Evolutionary conservation across 371 early-diverging fungal species (phyloP), one percentile per base, ranked within the genome.

Genomic region (Dinochytrium kinnereticum): DNA sequence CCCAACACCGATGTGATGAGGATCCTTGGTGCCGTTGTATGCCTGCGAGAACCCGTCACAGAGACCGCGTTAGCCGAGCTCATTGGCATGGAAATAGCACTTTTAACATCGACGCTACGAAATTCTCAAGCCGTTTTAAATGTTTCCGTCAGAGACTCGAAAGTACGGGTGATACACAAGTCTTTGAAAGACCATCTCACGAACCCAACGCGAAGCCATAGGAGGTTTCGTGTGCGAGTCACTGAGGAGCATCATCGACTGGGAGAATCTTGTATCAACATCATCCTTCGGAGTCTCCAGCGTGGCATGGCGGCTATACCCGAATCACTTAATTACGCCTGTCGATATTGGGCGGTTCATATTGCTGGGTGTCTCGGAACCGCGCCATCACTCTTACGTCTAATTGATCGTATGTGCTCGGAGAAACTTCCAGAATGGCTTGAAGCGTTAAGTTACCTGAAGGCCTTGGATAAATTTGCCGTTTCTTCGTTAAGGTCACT

Each of bases 131-230:
- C 74, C 1, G 28, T 70, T 24, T 24, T 74, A 10, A 26, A 59
- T 21, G 30, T 68, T 33, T 57, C 57, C 34, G 49, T n/a, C 26
- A 5, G 36, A 21, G 34, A 77, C n/a, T 26, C 51, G 3, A 68
- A 53, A 49, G 51, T 76, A 5, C 13, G 72, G 13, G 44, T 76
- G 2, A 44, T 72, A 28, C 76, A 76, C 64, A 76, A 76, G 50
- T 76, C 76, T 17, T 24, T 76, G 28, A 71, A 71, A 33, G 76
- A 76, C 51, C 73, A 68, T 59, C 28, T 76, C n/a, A 75, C 51
- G 5, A 49, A 74, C 36, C 40, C 74, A 1, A 49, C 74, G 1
- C 57, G 53, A 13, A 71, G 74, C 64, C 30, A 61, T 24, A 30
- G 61, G 10, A 30, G 61, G 2, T 61, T 61, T 26, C 61, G 61